Base-by-base conservation (phyloP, 495 filamentous ascomycete species). In the Tuber borchii region DNA sequence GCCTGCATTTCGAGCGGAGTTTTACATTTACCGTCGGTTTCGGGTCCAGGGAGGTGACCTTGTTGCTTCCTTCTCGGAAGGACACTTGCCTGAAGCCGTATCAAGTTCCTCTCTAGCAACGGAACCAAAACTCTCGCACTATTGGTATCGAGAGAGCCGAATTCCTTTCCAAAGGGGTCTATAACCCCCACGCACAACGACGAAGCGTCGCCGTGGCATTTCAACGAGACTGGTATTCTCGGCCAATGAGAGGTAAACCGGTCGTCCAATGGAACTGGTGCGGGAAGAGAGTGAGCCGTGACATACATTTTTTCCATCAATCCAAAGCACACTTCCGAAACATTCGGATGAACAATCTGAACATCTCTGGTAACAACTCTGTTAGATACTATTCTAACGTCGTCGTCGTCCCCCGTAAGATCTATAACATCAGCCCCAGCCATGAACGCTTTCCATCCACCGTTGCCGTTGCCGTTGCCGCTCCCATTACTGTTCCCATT, bases 291-390 rank as follows among this genome's bases (percentile, higher is more conserved):
- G 76, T 90, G 86, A 31, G 92, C 90, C 56, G 91, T 90, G 74
- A 97, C 85, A 71, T 84, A 90, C 6, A 90, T 90, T 31, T 87
- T 86, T 51, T 93, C 89, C 31, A 97, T 81, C 83, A 90, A 91
- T 12, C 95, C 95, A 82, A 93, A 94, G 84, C 95, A 97, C 40
- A 97, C 91, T 79, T 93, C 90, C 44, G 48, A 74, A 44, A 45
- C 79, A 91, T 87, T 31, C 87, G 85, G 37, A 73, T 83, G 80
- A 37, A 77, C 84, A 9, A 82, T 61, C 70, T 85, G 76, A 17
- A 83, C 83, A 70, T 85, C 85, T 39, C 77, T 81, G 17, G 88
- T 69, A 71, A 87, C 72, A n/a, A 88, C 82, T 17, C 56, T 65
- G 1, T 65, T 31, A 1, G 26, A 65, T 65, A 65, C n/a, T 31